Evolutionary conservation across 2,329 filamentous ascomycete species (phyloP), one percentile per base, ranked within the genome.

Genomic region (Alternaria solani): DNA sequence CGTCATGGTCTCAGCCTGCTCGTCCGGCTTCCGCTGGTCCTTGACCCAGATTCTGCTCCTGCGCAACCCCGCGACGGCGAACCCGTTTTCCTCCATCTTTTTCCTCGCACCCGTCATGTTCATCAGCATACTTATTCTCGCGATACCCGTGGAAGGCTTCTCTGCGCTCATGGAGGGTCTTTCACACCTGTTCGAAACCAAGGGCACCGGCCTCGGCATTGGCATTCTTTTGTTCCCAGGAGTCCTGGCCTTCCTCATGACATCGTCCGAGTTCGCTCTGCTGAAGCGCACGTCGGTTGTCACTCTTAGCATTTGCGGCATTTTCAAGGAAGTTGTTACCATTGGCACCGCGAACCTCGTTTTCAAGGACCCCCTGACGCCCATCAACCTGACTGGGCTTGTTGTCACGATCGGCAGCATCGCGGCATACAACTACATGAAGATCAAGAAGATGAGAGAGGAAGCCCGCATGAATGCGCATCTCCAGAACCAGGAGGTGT

Each of bases 41-140:
- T 83, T 99, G n/a, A 98, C 95, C 0, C 95, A 99, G 76, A 97
- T 99, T 61, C 87, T 99, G 4, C 87, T 99, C 7, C 87, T 98
- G 28, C 91, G 94, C 69, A 96, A 97, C 79, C 93, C 94, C 1
- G 94, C 95, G 20, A 99, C 95, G 0, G 92, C 92, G 44, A 99
- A 99, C 74, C 95, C 95, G 0, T 98, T 99, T 79, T 94, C 93
- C 14, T 96, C 92, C 70, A 96, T 99, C 68, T 97, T 98, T 81
- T 97, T 94, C 80, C 88, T 99, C n/a, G 94, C 94, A 0, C 95
- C 95, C 1, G 87, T 97, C 80, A 99, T 99, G 95, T 99, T 99
- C 74, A 44, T 91, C 64, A 90, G 90, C 20, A 85, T 99, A 30
- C 83, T 96, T 52, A 71, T 88, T 58, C 91, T 99, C 65, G 93